These are phyloP conservation scores for Ganoderma boninense DNA, from an alignment of 1,284 basidiomycete genomes.

Conservation along the genomic window DNA sequence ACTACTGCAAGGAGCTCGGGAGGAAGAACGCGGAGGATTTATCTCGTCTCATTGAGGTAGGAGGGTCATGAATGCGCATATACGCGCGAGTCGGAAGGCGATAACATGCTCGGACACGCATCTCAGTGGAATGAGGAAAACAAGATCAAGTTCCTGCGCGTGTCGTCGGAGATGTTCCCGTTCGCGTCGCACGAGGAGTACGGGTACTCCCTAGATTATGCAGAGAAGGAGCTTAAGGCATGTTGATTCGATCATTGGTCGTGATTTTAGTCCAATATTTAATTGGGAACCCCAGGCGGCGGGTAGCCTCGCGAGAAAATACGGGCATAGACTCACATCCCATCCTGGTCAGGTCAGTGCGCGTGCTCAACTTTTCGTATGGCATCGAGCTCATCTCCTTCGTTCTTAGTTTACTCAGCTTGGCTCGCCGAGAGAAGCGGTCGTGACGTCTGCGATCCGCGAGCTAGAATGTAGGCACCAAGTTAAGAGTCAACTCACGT, in stretches of 20 bases:
- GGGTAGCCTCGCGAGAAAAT: slow-evolving; percentile 79
- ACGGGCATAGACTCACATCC: slow-evolving; percentile 84
- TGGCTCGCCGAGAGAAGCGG: slow-evolving; percentile 77
- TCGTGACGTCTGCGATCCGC: slow-evolving; percentile 78
- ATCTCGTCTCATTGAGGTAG: slow-evolving; percentile 63
- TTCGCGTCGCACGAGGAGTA: slow-evolving; percentile 85
- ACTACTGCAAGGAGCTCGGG: slow-evolving; percentile 83
- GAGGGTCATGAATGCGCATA: not conserved
- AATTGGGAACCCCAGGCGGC: slow-evolving; percentile 49
- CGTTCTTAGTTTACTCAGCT: slow-evolving; percentile 79
- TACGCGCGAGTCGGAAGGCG: not conserved
- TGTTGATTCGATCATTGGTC: slow-evolving; percentile 12
- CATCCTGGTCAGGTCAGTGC: slow-evolving; percentile 72
- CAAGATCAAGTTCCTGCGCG: slow-evolving; percentile 78
- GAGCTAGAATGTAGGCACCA: slow-evolving; percentile 68
- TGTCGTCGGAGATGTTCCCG: slow-evolving; percentile 93
- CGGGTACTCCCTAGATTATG: slow-evolving; percentile 83
- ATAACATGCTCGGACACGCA: not conserved
- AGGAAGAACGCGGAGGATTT: slow-evolving; percentile 80
- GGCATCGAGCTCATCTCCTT: not conserved
- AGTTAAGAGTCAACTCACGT: not conserved
- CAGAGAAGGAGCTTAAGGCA: slow-evolving; percentile 58
- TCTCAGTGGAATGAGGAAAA: slow-evolving; percentile 85
- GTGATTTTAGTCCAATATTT: slow-evolving; percentile 9
- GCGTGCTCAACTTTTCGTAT: not conserved